These are phyloP conservation scores for Phialophora verrucosa DNA, from an alignment of 2,329 filamentous ascomycete species.

Conservation along the genomic window DNA sequence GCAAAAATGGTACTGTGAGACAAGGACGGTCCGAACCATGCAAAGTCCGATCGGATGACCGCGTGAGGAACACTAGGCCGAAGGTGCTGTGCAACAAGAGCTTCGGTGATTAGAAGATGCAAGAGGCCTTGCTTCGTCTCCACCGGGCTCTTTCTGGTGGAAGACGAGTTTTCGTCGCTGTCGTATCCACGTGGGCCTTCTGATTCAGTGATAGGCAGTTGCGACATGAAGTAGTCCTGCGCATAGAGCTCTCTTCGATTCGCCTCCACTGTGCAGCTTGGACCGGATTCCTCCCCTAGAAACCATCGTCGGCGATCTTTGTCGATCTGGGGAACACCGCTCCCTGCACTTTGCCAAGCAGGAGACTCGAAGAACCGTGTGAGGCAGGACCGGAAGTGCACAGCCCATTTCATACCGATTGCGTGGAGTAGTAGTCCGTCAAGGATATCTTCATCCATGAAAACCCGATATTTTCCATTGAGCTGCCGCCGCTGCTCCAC, in stretches of 20 bases:
- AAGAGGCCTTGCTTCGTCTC: conserved; percentile 63
- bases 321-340: conserved; percentile 47
- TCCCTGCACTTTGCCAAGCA: conserved; percentile 50
- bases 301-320: conserved; percentile 55
- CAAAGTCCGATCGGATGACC: conserved; percentile 63
- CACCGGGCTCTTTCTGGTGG: conserved; percentile 49
- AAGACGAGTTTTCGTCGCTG: conserved; percentile 42
- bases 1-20: conserved; percentile 65
- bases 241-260: conserved; percentile 48
- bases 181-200: conserved; percentile 50
- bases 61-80: conserved; percentile 38
- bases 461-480: conserved; percentile 65
- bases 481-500: conserved; percentile 60
- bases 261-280: conserved; percentile 42
- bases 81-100: conserved; percentile 52
- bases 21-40: conserved; percentile 63
- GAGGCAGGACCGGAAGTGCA: conserved; percentile 54
- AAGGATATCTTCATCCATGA: conserved; percentile 64
- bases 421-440: conserved; percentile 62
- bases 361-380: conserved; percentile 44
- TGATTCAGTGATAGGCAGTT: conserved; percentile 54
- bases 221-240: conserved; percentile 61
- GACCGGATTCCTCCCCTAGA: conserved; percentile 41
- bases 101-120: conserved; percentile 62
- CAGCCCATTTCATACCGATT: conserved; percentile 59